Percentiles rank a stretch among this genome's conserved stretches.
phyloP scores from a whole-genome alignment of 2,329 filamentous ascomycete species.

The Drechslerella stenobrocha region DNA sequence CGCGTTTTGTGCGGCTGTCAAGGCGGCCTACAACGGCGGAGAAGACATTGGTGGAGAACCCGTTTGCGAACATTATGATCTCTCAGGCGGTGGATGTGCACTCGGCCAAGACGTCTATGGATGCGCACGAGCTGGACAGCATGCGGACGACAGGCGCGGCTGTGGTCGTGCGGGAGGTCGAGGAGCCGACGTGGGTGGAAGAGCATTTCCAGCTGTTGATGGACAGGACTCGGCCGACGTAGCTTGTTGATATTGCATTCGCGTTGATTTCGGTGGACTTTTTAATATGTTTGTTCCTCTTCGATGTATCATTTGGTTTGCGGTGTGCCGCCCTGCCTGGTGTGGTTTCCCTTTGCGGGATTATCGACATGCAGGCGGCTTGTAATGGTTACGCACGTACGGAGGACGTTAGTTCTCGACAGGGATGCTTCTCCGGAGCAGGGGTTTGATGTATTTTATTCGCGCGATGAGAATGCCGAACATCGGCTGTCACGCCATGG shows the following conservation, averaged over 20 bases:
- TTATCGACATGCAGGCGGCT: too few species aligned
- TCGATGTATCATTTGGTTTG: conserved; percentile 16
- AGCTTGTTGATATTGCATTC: conserved; percentile 4
- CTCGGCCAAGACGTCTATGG: conserved; percentile 41
- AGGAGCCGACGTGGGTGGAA: conserved; percentile 43
- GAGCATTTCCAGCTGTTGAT: conserved; percentile 42
- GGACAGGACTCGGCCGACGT: conserved; percentile 29
- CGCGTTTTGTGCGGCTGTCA: conserved; percentile 18
- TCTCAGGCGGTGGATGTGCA: conserved; percentile 45
- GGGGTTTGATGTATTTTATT: background rate
- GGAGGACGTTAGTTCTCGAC: too few species aligned
- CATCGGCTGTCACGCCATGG: conserved; percentile 22
- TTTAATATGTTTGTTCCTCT: background rate
- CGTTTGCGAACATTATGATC: conserved; percentile 46
- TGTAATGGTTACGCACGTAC: too few species aligned
- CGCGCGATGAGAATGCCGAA: conserved; percentile 9
- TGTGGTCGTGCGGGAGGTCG: conserved; percentile 29
- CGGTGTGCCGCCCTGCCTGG: too few species aligned
- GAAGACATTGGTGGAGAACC: conserved; percentile 34
- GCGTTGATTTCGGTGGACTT: conserved; percentile 5
- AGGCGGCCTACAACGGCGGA: conserved; percentile 23
- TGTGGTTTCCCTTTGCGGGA: too few species aligned
- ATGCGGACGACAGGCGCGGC: conserved; percentile 18
- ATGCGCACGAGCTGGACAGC: conserved; percentile 34
- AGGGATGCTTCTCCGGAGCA: too few species aligned